Evolutionary conservation across 495 filamentous ascomycete species (phyloP).

Genomic region (Immersiella caudata): DNA sequence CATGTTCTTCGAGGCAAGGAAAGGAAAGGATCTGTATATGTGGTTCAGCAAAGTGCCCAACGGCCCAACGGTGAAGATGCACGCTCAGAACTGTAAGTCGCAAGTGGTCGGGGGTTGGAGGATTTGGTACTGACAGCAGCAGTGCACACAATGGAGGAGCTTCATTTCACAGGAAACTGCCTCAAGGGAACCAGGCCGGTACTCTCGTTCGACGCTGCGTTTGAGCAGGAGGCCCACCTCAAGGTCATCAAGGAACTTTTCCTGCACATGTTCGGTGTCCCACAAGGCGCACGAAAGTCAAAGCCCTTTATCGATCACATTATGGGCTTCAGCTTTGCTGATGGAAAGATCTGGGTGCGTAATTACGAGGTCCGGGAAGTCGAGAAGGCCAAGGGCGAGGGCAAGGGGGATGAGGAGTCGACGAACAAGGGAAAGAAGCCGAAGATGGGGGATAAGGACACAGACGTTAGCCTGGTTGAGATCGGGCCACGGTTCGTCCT

Average conservation of each 20-base stretch:
- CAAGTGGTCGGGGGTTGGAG: background rate
- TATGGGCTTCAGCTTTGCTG: conserved; percentile 87
- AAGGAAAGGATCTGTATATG: conserved; percentile 90
- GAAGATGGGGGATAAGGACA: conserved; percentile 54
- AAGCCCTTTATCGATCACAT: conserved; percentile 98
- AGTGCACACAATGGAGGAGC: conserved; percentile 93
- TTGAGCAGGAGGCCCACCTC: conserved; percentile 73
- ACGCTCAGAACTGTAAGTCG: conserved; percentile 64
- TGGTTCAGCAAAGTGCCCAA: conserved; percentile 96
- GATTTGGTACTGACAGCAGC: conserved; percentile 14
- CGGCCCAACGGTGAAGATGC: conserved; percentile 88
- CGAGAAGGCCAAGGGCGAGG: conserved; percentile 58
- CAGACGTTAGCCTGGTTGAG: conserved; percentile 83
- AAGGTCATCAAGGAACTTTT: conserved; percentile 83
- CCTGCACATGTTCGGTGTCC: conserved; percentile 90
- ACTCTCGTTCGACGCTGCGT: conserved; percentile 85
- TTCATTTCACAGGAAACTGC: conserved; percentile 97
- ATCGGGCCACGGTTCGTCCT: conserved; percentile 95
- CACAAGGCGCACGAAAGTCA: conserved; percentile 78
- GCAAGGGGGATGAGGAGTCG: conserved; percentile 36
- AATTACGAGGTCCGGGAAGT: conserved; percentile 92
- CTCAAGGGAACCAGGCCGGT: conserved; percentile 94
- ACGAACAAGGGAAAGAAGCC: conserved; percentile 31
- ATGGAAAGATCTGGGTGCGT: conserved; percentile 95
- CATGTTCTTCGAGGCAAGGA: conserved; percentile 93